These are phyloP conservation scores for Lentinula novae-zelandiae DNA, from an alignment of 1,284 basidiomycete genomes.

Conservation along the genomic window DNA sequence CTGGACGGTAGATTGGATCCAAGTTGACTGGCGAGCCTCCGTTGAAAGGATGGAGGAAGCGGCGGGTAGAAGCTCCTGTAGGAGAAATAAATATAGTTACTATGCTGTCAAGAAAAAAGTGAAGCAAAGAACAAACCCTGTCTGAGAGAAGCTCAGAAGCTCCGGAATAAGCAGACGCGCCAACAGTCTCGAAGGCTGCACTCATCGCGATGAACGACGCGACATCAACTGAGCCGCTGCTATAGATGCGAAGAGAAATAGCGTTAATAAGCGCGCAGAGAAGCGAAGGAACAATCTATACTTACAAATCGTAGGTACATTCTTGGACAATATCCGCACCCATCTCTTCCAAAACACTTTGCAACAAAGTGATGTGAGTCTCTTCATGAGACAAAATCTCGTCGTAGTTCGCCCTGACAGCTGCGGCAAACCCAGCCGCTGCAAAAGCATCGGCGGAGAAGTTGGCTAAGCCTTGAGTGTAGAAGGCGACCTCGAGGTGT, in stretches of 20 bases:
- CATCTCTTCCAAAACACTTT: conserved; percentile 17
- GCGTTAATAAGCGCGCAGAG: too few relatives aligned
- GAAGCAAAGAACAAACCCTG: conserved; percentile 17
- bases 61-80: conserved; percentile 31
- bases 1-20: conserved; percentile 46
- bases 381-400: conserved; percentile 52
- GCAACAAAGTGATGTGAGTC: conserved; percentile 29
- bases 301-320: conserved; percentile 12
- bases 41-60: conserved; percentile 39
- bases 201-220: conserved; percentile 49
- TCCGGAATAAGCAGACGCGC: conserved; percentile 53
- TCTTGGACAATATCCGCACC: conserved; percentile 13
- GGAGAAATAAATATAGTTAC: not conserved
- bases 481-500: conserved; percentile 48
- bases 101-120: not conserved
- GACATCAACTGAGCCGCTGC: conserved; percentile 42
- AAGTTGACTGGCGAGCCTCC: conserved; percentile 45
- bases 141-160: conserved; percentile 42
- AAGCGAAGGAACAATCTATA: not conserved
- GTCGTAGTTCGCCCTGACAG: conserved; percentile 38
- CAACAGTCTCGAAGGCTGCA: conserved; percentile 56
- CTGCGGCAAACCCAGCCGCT: conserved; percentile 37
- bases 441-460: conserved; percentile 40
- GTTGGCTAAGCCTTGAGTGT: conserved; percentile 32
- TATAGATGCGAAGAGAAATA: not conserved